Evolutionary conservation across 2,329 filamentous ascomycete genomes (phyloP).

Genomic region (Aspergillus persii): DNA sequence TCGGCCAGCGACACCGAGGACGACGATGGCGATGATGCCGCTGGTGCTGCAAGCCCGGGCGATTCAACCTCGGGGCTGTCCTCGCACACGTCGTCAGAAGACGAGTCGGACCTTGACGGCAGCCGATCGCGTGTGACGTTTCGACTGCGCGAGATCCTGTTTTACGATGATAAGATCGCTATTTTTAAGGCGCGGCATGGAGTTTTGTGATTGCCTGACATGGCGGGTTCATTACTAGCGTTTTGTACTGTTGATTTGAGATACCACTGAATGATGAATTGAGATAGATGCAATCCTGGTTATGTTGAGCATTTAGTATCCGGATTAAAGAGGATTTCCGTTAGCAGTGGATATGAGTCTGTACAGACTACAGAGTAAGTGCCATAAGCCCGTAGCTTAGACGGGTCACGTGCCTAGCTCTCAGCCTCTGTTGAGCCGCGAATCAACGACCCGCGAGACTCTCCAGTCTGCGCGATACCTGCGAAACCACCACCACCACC

Average conservation of each 20-base stretch:
- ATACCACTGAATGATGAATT: slow-evolving; percentile 13
- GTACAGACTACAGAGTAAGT: too few species aligned
- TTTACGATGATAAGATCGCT: slow-evolving; percentile 79
- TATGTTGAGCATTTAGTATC: not conserved
- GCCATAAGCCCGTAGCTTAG: too few species aligned
- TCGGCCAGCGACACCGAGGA: slow-evolving; percentile 44
- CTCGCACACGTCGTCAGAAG: slow-evolving; percentile 32
- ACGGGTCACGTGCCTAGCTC: not conserved
- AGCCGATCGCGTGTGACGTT: slow-evolving; percentile 47
- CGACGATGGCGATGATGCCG: slow-evolving; percentile 48
- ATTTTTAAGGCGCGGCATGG: slow-evolving; percentile 76
- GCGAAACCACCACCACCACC: not conserved
- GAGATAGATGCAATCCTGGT: not conserved
- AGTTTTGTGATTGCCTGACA: slow-evolving; percentile 30
- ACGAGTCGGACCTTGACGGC: slow-evolving; percentile 43
- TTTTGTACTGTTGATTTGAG: slow-evolving; percentile 9
- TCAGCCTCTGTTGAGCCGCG: slow-evolving; percentile 16
- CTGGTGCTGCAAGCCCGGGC: slow-evolving; percentile 26
- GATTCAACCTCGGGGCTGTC: slow-evolving; percentile 22
- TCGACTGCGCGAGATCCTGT: slow-evolving; percentile 72
- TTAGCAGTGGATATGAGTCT: too few species aligned
- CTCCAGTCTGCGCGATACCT: not conserved
- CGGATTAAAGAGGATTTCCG: too few species aligned
- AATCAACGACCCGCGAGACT: slow-evolving; percentile 1
- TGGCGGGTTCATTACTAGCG: slow-evolving; percentile 5